Evolutionary conservation across 176 grass and related monocot genomes (phyloP).

Genomic region (Oryza meridionalis): DNA sequence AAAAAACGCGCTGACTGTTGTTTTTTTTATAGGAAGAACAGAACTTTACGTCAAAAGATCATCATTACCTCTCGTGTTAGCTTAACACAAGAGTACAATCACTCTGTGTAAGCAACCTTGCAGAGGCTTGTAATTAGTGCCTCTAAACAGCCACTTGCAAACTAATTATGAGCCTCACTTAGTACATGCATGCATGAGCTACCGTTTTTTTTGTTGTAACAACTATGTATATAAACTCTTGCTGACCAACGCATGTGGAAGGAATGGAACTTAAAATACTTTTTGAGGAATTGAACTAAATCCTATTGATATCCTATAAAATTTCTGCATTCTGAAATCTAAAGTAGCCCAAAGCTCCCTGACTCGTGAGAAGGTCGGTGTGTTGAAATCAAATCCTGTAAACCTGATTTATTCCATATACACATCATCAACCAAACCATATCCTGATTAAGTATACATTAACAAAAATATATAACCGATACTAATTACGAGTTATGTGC

Average conservation of each 20-base stretch:
- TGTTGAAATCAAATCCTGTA: background rate
- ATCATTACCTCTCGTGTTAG: background rate
- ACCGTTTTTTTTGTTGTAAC: background rate
- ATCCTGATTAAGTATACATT: background rate
- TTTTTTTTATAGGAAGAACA: background rate
- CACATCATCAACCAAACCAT: background rate
- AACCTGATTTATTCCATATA: background rate
- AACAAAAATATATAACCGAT: background rate
- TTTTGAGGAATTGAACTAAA: background rate
- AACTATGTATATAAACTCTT: background rate
- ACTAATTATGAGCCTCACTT: background rate
- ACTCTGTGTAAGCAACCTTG: background rate
- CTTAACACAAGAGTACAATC: background rate
- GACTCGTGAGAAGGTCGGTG: background rate
- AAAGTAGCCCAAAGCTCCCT: background rate
- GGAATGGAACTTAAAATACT: background rate
- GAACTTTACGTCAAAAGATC: background rate
- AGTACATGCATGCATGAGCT: background rate
- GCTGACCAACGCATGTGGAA: background rate
- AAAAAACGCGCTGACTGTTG: constrained; percentile 13
- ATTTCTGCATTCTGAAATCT: background rate
- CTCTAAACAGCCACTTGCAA: background rate
- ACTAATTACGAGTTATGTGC: background rate
- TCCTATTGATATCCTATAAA: background rate
- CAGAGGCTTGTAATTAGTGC: background rate